Percentiles rank a stretch among this genome's conserved stretches.
Conservation (phyloP, 371 early-diverging fungal species). For the Nematocida parisii region DNA sequence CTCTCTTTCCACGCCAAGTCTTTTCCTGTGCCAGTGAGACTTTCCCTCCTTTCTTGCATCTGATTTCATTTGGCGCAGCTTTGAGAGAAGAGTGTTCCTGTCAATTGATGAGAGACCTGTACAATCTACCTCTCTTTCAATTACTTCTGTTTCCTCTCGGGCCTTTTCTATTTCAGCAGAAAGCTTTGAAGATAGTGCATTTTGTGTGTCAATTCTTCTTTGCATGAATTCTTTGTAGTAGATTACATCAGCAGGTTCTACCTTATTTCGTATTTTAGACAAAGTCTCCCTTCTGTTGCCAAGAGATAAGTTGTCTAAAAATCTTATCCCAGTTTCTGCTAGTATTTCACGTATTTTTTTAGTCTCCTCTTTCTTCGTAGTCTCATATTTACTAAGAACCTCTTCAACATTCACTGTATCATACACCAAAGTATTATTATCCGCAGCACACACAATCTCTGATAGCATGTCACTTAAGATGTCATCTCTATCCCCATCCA, state of each 20-base stretch:
- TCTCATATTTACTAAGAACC: constrained; percentile 51
- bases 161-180: constrained; percentile 38
- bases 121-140: constrained; percentile 54
- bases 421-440: constrained; percentile 50
- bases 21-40: constrained; percentile 37
- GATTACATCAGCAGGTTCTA: not conserved
- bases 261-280: constrained; percentile 52
- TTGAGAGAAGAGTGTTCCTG: constrained; percentile 24
- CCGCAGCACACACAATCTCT: constrained; percentile 50
- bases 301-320: constrained; percentile 52
- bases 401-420: constrained; percentile 59
- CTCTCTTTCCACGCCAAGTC: constrained; percentile 15
- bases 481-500: constrained; percentile 20
- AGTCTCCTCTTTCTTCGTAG: constrained; percentile 15
- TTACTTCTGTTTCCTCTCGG: constrained; percentile 13
- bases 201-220: constrained; percentile 48
- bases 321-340: constrained; percentile 52
- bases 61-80: constrained; percentile 49
- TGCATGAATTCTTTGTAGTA: constrained; percentile 48
- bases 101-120: constrained; percentile 12
- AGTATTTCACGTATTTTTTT: constrained; percentile 43
- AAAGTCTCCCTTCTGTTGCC: constrained; percentile 50
- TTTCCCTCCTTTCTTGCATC: constrained; percentile 54
- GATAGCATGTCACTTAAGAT: constrained; percentile 58
- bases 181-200: constrained; percentile 25